phyloP scores from a whole-genome alignment of 108 stramenopile genomes.

The Skeletonema grethae region DNA sequence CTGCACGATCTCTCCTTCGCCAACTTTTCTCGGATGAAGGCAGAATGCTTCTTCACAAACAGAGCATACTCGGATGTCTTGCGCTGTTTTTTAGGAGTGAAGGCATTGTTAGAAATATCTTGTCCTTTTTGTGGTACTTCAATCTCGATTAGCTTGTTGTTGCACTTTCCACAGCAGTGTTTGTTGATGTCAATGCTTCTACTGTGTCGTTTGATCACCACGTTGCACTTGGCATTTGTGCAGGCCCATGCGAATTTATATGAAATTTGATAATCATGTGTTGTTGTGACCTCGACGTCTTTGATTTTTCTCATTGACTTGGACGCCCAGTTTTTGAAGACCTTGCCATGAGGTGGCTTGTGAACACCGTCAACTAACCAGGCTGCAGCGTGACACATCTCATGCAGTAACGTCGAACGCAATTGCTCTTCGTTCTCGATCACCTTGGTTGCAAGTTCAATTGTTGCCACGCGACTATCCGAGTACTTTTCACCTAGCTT shows the following conservation, averaged over 20 bases:
- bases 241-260: constrained; percentile 87
- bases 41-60: constrained; percentile 70
- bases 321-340: constrained; percentile 88
- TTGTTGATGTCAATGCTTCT: constrained; percentile 59
- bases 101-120: constrained; percentile 14
- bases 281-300: constrained; percentile 77
- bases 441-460: constrained; percentile 92
- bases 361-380: constrained; percentile 87
- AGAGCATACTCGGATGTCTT: constrained; percentile 62
- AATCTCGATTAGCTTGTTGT: constrained; percentile 67
- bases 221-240: constrained; percentile 48
- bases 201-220: constrained; percentile 71
- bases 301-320: constrained; percentile 66
- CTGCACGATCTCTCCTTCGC: constrained; percentile 32
- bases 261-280: constrained; percentile 76
- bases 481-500: constrained; percentile 13
- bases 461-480: constrained; percentile 49
- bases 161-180: constrained; percentile 76
- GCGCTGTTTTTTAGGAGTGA: constrained; percentile 56
- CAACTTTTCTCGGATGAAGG: constrained; percentile 48
- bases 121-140: constrained; percentile 48
- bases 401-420: constrained; percentile 89
- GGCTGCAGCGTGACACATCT: constrained; percentile 94
- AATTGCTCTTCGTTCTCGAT: constrained; percentile 75
- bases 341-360: constrained; percentile 85